phyloP scores from a whole-genome alignment of 2,329 filamentous ascomycete genomes.

The Fusarium sororula region DNA sequence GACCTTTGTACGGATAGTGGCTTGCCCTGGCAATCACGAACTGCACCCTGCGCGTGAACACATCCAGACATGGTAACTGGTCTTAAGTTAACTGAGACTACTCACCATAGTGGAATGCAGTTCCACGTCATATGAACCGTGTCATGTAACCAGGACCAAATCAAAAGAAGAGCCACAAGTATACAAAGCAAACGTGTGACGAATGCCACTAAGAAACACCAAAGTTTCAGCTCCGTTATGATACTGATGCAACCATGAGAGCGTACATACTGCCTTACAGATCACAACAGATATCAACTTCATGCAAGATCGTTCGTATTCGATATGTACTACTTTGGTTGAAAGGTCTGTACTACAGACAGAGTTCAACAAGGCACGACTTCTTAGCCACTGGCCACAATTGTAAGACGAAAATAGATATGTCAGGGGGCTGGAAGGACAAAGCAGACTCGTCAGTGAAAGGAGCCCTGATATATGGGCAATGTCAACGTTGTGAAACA shows the following conservation, averaged over 20 bases:
- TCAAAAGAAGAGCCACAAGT: not conserved
- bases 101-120: not conserved
- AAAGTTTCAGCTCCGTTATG: not conserved
- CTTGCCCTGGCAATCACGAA: not conserved
- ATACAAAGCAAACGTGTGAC: not conserved
- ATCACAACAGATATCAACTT: not conserved
- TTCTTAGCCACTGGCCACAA: not conserved
- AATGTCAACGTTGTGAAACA: conserved; percentile 7
- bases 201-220: not conserved
- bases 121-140: not conserved
- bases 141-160: not conserved
- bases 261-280: not conserved
- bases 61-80: not conserved
- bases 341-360: not conserved
- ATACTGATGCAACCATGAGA: not conserved
- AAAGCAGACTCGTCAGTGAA: not conserved
- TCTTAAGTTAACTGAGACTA: not conserved
- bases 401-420: not conserved
- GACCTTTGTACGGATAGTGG: not conserved
- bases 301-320: conserved; percentile 11
- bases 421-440: not conserved
- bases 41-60: not conserved
- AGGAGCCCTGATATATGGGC: not conserved
- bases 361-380: not conserved
- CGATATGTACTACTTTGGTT: not conserved